Base-by-base conservation (phyloP, 106 monocot species). In the Gastrodia elata region DNA sequence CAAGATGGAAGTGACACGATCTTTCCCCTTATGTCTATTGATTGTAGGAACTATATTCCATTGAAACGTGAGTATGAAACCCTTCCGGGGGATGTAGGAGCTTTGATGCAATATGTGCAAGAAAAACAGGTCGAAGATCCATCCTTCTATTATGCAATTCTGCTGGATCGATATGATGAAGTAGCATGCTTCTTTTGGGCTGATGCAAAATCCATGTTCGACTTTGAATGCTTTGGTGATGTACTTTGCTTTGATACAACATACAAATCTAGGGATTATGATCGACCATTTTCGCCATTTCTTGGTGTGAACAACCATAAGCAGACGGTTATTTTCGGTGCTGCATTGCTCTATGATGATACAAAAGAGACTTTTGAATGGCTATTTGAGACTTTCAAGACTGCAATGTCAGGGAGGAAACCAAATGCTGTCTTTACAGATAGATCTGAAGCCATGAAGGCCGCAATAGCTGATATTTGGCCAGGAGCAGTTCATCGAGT, bases 271-370 rank as follows among this genome's bases (percentile, higher is more conserved):
- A 74, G 58, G 20, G 69, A 77, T 5, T 71, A 77, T 76, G 68
- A 41, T 9, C 68, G 76, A 26, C 84, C 84, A 30, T 77, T 84
- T 61, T 65, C 38, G 9, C 68, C 18, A 28, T 84, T 84, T 42
- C 8, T 77, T 33, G 80, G 77, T 14, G 77, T 80, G 39, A 84
- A 84, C 73, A 76, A 84, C 67, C 84, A 84, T 67, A 80, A 74
- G 43, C 80, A 80, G 41, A 71, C 69, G 6, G 65, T 84, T 16
- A 42, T 77, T 37, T 84, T 84, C 70, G 80, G 84, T 64, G 55
- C 76, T 18, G 72, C 80, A 39, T 80, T 84, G 6, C 20, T 84
- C 1, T 84, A 77, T 77, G 80, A 80, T 52, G 75, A 80, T 16
- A 70, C 75, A 1, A 69, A 38, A 33, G 74, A 80, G 38, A 57